These are phyloP conservation scores for Linum tenue DNA, from an alignment of 345 rosid species.

Conservation along the genomic window DNA sequence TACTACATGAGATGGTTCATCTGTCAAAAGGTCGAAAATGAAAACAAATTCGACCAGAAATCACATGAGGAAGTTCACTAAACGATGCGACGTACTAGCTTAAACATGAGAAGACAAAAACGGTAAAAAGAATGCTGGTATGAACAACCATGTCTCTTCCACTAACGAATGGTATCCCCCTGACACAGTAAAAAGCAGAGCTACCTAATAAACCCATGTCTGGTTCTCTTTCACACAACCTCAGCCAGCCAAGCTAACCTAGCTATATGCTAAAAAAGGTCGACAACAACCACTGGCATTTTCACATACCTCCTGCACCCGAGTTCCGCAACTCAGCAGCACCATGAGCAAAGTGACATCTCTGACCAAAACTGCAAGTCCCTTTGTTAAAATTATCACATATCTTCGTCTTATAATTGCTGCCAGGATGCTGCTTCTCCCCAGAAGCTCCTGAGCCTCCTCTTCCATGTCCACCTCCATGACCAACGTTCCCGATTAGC, in stretches of 20 bases:
- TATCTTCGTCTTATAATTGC: conserved; percentile 73
- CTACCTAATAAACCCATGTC: background rate
- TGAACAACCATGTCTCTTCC: background rate
- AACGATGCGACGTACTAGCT: no score
- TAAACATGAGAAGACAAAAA: no score
- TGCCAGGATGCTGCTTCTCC: conserved; percentile 30
- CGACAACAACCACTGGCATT: no score
- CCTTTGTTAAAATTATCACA: conserved; percentile 77
- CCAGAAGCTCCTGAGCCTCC: conserved; percentile 23
- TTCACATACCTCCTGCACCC: conserved; percentile 1
- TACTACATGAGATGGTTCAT: no score
- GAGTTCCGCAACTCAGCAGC: conserved; percentile 48
- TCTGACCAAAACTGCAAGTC: conserved; percentile 73
- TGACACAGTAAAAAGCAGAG: background rate
- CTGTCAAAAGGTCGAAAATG: no score
- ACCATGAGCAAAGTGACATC: conserved; percentile 95
- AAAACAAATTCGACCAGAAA: no score
- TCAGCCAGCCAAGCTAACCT: background rate
- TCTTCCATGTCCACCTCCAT: conserved; percentile 15
- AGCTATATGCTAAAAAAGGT: background rate
- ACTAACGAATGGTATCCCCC: background rate
- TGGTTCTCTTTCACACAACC: background rate
- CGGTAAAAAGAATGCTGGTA: no score
- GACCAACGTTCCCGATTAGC: conserved; percentile 47
- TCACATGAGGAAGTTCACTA: no score